phyloP scores from a whole-genome alignment of 1,284 basidiomycete genomes.

The Cryptococcus sp. region DNA sequence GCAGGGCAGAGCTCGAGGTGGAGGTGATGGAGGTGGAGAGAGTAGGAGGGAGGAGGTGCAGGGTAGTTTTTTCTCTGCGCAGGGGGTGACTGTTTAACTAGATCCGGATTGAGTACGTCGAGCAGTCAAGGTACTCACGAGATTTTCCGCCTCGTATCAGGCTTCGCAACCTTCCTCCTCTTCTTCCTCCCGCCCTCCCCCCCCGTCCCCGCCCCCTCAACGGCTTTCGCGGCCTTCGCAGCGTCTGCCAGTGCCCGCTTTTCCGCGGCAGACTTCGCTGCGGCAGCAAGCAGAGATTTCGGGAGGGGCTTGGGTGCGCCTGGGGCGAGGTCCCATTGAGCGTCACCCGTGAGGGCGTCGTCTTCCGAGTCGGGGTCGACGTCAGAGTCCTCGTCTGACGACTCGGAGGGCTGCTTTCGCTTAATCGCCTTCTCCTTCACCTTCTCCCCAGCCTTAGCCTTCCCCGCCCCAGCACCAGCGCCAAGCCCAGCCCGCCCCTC shows the following conservation, averaged over 20 bases:
- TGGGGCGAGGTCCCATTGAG: slow-evolving; percentile 18
- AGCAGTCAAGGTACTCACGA: slow-evolving; percentile 13
- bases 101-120: too few species aligned
- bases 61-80: slow-evolving; percentile 14
- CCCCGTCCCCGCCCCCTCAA: slow-evolving; percentile 1
- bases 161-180: slow-evolving; percentile 15
- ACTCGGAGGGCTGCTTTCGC: slow-evolving; percentile 1
- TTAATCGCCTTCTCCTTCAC: slow-evolving; percentile 4
- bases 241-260: slow-evolving; percentile 2
- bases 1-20: slow-evolving; percentile 10
- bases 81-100: background rate
- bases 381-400: slow-evolving; percentile 1
- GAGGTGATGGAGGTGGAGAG: slow-evolving; percentile 2
- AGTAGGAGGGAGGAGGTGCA: slow-evolving; percentile 14
- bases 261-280: slow-evolving; percentile 14
- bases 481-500: slow-evolving; percentile 21
- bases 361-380: slow-evolving; percentile 7
- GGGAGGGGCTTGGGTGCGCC: slow-evolving; percentile 17
- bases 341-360: slow-evolving; percentile 13
- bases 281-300: slow-evolving; percentile 11
- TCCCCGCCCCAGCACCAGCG: background rate
- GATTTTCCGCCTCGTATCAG: slow-evolving; percentile 9
- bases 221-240: background rate
- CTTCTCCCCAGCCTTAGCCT: background rate
- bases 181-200: slow-evolving; percentile 14